These are phyloP conservation scores for Phylloporus arenicola DNA, from an alignment of 768 basidiomycete species.

Conservation along the genomic window DNA sequence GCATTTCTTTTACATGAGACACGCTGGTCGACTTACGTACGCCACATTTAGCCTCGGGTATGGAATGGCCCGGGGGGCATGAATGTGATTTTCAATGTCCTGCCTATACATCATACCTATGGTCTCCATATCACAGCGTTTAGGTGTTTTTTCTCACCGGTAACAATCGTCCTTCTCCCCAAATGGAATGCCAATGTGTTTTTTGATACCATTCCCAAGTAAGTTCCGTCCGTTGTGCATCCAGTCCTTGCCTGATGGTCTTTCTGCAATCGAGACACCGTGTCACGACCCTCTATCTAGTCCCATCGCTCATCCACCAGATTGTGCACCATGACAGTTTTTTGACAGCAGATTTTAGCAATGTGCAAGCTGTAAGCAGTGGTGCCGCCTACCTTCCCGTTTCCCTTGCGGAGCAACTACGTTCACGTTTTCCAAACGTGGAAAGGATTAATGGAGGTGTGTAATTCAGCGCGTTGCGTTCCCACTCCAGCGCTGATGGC, in stretches of 20 bases:
- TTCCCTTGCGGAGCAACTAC: conserved; percentile 42
- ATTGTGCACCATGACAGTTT: conserved; percentile 50
- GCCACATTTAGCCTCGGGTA: conserved; percentile 31
- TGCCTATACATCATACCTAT: conserved; percentile 67
- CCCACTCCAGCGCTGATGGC: too few relatives aligned
- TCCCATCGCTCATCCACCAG: conserved; percentile 65
- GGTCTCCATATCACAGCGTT: conserved; percentile 53
- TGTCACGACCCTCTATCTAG: conserved; percentile 43
- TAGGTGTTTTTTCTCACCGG: conserved; percentile 40
- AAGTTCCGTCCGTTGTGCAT: conserved; percentile 11
- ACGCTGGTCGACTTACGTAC: background rate
- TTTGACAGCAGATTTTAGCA: conserved; percentile 47
- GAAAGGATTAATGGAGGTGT: conserved; percentile 43
- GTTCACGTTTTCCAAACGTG: conserved; percentile 32
- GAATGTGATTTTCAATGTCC: conserved; percentile 48
- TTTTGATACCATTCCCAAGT: conserved; percentile 57
- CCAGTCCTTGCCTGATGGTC: background rate
- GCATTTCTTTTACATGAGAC: conserved; percentile 6
- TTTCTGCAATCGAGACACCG: conserved; percentile 40
- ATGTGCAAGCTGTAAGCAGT: conserved; percentile 37
- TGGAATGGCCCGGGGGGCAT: conserved; percentile 40
- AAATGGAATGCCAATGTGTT: conserved; percentile 54
- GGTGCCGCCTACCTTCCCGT: conserved; percentile 69
- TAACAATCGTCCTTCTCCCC: conserved; percentile 50
- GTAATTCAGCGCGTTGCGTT: conserved; percentile 3